A percentile compares a stretch with the other conserved stretches of the same genome.
These are phyloP conservation scores for Globisporangium carolinianum DNA, from an alignment of 352 stramenopile species.

Conservation along the genomic window DNA sequence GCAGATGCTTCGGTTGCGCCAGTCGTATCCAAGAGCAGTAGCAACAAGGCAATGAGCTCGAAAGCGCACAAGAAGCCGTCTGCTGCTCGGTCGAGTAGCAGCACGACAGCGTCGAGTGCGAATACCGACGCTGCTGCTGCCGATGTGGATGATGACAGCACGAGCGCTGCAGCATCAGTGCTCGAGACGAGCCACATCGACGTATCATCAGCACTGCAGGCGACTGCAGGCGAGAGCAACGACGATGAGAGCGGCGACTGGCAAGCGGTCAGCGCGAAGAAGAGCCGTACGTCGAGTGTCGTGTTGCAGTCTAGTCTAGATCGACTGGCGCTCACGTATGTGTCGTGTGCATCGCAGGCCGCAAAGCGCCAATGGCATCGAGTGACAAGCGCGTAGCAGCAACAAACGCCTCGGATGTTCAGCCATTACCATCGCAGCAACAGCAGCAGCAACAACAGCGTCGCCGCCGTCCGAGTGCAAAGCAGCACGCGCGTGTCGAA, in stretches of 20 bases:
- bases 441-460: not conserved
- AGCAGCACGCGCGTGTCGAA: no score
- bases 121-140: not conserved
- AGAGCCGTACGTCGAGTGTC: no score
- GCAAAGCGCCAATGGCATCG: no score
- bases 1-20: constrained; percentile 3
- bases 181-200: not conserved
- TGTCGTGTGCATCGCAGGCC: no score
- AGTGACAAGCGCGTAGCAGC: no score
- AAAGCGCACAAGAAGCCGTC: no score
- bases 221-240: not conserved
- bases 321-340: no score
- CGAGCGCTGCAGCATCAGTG: not conserved
- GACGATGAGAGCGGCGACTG: not conserved
- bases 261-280: no score
- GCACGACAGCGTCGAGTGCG: not conserved
- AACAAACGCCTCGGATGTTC: no score
- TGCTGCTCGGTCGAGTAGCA: not conserved
- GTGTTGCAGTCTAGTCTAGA: no score
- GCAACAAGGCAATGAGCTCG: constrained; percentile 18
- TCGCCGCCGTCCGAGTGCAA: constrained; percentile 9
- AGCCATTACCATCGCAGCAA: no score
- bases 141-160: not conserved
- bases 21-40: constrained; percentile 15
- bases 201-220: no score